These are phyloP conservation scores for Sisymbrium altissimum DNA, from an alignment of 345 rosid genomes.

Conservation along the genomic window DNA sequence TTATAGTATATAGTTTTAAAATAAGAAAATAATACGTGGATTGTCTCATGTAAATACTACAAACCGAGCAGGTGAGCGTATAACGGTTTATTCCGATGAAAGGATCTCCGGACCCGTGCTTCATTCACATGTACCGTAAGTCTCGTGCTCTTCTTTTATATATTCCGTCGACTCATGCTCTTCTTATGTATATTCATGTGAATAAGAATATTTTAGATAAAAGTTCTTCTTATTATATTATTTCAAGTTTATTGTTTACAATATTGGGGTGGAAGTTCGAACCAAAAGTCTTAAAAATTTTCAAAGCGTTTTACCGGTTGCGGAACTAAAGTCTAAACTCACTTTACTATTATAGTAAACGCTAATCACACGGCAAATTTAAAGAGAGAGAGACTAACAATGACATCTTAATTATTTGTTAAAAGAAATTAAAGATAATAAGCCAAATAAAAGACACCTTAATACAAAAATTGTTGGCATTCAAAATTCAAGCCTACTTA, in stretches of 20 bases:
- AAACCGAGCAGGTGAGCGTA: slow-evolving; percentile 4
- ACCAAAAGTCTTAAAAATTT: not conserved
- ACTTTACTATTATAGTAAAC: not conserved
- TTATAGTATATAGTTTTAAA: not conserved
- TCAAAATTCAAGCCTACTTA: not conserved
- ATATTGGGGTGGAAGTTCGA: not conserved
- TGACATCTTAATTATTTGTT: not conserved
- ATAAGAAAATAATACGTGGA: not conserved
- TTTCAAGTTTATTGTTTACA: not conserved
- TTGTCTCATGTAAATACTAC: slow-evolving; percentile 22
- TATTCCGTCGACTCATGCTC: slow-evolving; percentile 12
- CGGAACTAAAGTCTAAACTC: not conserved
- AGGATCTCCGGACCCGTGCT: slow-evolving; percentile 1
- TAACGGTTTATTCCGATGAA: slow-evolving; percentile 9
- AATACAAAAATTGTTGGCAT: not conserved
- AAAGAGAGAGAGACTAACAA: not conserved
- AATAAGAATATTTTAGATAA: not conserved
- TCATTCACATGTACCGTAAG: not conserved
- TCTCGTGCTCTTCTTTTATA: slow-evolving; percentile 7
- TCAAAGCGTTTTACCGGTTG: not conserved
- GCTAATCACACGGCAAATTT: not conserved
- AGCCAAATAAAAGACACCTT: not conserved
- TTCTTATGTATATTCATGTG: slow-evolving; percentile 6
- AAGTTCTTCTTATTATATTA: not conserved
- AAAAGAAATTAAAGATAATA: not conserved